phyloP scores from a whole-genome alignment of 305 asterid genomes.

The Fraxinus velutina region DNA sequence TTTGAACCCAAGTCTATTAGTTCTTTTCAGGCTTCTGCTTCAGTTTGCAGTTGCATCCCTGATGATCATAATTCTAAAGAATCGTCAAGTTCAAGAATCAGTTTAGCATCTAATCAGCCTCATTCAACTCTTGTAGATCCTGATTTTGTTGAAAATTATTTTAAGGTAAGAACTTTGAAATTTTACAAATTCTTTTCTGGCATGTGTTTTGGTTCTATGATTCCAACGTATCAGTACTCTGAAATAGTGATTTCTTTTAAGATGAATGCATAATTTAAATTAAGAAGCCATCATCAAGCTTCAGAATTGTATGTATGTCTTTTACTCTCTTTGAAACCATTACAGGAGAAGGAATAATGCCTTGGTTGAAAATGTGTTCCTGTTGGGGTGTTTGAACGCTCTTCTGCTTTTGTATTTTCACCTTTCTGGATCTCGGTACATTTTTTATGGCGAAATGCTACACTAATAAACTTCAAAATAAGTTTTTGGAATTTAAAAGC shows the following conservation, averaged over 20 bases:
- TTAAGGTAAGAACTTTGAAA: constrained; percentile 50
- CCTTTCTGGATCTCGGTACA: not conserved
- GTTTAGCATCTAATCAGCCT: constrained; percentile 42
- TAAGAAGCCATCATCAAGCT: not conserved
- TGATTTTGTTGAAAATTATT: constrained; percentile 88
- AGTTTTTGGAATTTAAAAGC: not conserved
- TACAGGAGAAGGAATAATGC: not conserved
- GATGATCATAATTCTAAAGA: constrained; percentile 30
- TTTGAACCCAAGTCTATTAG: constrained; percentile 33
- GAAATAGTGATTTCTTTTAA: not conserved
- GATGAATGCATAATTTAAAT: not conserved
- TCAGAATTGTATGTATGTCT: not conserved
- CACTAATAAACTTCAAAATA: not conserved
- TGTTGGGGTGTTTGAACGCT: not conserved
- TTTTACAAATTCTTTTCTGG: constrained; percentile 18
- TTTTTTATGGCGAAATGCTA: not conserved
- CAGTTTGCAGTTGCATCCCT: constrained; percentile 34
- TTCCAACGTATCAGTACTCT: not conserved
- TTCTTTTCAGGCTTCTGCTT: constrained; percentile 34
- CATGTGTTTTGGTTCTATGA: not conserved
- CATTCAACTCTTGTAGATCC: constrained; percentile 81
- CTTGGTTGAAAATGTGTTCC: not conserved
- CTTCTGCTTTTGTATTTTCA: not conserved
- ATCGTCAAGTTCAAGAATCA: constrained; percentile 46
- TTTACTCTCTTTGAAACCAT: not conserved